A percentile compares a stretch with the other conserved stretches of the same genome.
Conservation (phyloP, 2,329 filamentous ascomycete species). For the Geosmithia flava region DNA sequence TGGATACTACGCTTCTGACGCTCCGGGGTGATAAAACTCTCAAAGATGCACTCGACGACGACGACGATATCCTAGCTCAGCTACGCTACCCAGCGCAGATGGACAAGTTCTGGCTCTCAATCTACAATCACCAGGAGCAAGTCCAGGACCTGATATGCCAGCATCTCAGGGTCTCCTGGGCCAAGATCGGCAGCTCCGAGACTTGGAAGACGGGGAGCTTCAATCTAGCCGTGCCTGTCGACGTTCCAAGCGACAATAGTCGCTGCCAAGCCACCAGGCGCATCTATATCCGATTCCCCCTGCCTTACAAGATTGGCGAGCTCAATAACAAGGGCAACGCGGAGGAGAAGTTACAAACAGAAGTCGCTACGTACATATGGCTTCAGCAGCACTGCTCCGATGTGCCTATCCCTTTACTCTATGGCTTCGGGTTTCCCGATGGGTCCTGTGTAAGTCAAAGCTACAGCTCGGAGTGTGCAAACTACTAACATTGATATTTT, state of each 20-base stretch:
- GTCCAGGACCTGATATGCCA: not conserved
- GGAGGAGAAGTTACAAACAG: slow-evolving; percentile 27
- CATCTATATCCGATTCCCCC: slow-evolving; percentile 14
- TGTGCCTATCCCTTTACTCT: not conserved
- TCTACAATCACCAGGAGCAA: not conserved
- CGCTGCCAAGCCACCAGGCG: not conserved
- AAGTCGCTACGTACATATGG: slow-evolving; percentile 12
- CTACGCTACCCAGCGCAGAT: not conserved
- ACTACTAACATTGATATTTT: too few relatives aligned
- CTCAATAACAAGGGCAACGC: slow-evolving; percentile 20
- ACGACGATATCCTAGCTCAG: not conserved
- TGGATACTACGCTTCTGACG: not conserved
- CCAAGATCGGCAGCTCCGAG: not conserved
- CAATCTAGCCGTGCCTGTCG: not conserved
- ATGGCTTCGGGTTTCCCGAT: slow-evolving; percentile 5
- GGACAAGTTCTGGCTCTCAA: not conserved
- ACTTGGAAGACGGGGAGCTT: not conserved
- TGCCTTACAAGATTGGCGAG: slow-evolving; percentile 25
- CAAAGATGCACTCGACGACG: not conserved
- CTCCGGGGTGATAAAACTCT: not conserved
- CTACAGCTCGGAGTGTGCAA: too few relatives aligned
- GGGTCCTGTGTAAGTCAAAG: slow-evolving; percentile 1
- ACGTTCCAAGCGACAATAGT: not conserved
- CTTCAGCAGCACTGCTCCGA: slow-evolving; percentile 11
- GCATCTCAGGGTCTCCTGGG: not conserved